Conservation (phyloP, 2,329 filamentous ascomycete species). For the Claviceps citrina region DNA sequence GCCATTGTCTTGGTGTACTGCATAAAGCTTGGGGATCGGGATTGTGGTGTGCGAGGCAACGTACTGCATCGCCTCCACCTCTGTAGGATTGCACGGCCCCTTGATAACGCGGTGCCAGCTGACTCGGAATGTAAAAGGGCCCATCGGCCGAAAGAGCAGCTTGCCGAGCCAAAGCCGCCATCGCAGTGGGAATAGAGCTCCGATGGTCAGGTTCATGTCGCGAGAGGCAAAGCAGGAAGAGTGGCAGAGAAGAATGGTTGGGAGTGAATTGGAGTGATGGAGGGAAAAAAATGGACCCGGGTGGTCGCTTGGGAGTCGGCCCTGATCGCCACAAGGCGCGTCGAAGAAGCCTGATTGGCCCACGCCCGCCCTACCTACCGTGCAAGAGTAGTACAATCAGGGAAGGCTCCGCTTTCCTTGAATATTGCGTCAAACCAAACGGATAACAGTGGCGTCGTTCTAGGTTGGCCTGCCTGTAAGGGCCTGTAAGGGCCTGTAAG, state of each 20-base stretch:
- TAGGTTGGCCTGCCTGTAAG: no score
- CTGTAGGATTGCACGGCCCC: constrained; percentile 15
- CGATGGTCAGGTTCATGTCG: constrained; percentile 15
- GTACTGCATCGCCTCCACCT: constrained; percentile 18
- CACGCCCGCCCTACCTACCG: no score
- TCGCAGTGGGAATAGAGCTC: constrained; percentile 11
- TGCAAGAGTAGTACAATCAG: no score
- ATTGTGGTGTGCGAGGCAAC: constrained; percentile 14
- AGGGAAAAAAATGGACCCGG: neutral
- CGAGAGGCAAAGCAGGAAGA: no score
- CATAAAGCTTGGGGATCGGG: constrained; percentile 15
- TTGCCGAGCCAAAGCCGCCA: constrained; percentile 11
- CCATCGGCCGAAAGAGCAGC: constrained; percentile 2
- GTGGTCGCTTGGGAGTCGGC: no score
- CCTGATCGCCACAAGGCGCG: no score
- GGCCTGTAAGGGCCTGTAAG: no score
- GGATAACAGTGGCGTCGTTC: no score
- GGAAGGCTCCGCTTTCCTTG: no score
- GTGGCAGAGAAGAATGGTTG: no score
- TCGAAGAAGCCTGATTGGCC: no score
- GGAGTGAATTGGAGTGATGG: neutral
- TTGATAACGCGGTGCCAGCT: constrained; percentile 17
- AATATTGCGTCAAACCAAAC: no score
- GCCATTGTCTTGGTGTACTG: constrained; percentile 9
- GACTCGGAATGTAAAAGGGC: constrained; percentile 9